Percentiles rank a stretch among this genome's conserved stretches.
Evolutionary conservation across 257 asterid species (phyloP).

Genomic region (Perilla frutescens): DNA sequence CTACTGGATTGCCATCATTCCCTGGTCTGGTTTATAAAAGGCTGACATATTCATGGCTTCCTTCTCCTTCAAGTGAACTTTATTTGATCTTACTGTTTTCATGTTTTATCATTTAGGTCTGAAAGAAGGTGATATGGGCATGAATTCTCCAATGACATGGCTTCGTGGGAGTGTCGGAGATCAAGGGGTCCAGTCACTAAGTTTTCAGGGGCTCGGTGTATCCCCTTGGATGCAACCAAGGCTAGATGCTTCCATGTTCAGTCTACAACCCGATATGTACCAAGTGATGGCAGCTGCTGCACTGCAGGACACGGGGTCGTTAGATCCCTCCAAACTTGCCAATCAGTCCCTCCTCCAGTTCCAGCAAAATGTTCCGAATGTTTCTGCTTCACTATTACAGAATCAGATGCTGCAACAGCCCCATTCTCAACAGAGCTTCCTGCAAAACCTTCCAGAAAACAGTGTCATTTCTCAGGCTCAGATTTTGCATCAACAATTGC

Average conservation of each 20-base stretch:
- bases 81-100: conserved; percentile 1
- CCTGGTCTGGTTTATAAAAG: conserved; percentile 55
- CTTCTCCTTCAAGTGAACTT: not conserved
- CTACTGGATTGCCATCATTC: conserved; percentile 73
- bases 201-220: conserved; percentile 69
- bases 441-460: conserved; percentile 66
- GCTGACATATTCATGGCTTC: not conserved
- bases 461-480: conserved; percentile 71
- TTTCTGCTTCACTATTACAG: conserved; percentile 62
- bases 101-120: conserved; percentile 51
- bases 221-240: conserved; percentile 88
- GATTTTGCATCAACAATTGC: conserved; percentile 75
- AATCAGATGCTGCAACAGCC: conserved; percentile 71
- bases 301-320: conserved; percentile 56
- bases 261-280: conserved; percentile 78
- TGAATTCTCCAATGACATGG: conserved; percentile 72
- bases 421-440: conserved; percentile 60
- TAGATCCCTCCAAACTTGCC: conserved; percentile 65
- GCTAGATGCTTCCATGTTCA: conserved; percentile 65
- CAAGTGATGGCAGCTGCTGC: conserved; percentile 77
- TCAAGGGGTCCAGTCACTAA: conserved; percentile 66
- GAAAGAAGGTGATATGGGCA: conserved; percentile 60
- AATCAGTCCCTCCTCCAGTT: conserved; percentile 71
- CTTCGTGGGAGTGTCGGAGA: conserved; percentile 72
- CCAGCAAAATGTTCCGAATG: conserved; percentile 57